phyloP scores from a whole-genome alignment of 2,329 filamentous ascomycete species.

The Aspergillus melleus region DNA sequence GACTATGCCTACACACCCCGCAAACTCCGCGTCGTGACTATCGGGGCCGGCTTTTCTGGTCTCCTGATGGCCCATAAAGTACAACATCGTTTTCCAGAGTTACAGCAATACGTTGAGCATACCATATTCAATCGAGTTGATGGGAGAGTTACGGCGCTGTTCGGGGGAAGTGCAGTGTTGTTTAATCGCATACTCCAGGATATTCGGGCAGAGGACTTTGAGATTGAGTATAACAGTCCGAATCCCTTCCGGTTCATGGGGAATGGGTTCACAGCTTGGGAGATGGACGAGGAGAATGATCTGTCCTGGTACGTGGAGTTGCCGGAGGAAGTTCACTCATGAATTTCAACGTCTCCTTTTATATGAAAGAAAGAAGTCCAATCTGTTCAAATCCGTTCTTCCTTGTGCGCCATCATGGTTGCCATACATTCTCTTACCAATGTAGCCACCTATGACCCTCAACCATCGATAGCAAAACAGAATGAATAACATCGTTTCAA shows the following conservation, averaged over 20 bases:
- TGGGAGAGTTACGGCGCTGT: constrained; percentile 49
- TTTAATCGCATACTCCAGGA: constrained; percentile 39
- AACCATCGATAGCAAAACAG: too few relatives aligned
- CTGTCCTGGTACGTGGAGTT: constrained; percentile 28
- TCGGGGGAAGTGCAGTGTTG: constrained; percentile 44
- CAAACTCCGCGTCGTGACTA: constrained; percentile 20
- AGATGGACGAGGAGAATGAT: constrained; percentile 25
- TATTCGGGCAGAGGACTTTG: constrained; percentile 51
- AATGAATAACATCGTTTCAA: too few relatives aligned
- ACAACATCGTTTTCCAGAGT: constrained; percentile 33
- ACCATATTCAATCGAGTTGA: constrained; percentile 45
- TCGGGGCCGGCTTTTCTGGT: constrained; percentile 30
- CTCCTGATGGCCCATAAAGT: constrained; percentile 44
- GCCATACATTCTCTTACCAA: too few relatives aligned
- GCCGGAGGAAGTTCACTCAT: constrained; percentile 1
- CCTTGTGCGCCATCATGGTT: too few relatives aligned
- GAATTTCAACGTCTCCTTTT: too few relatives aligned
- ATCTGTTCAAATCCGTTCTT: too few relatives aligned
- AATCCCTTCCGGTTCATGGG: constrained; percentile 53
- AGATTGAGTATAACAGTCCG: constrained; percentile 45
- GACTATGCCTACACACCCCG: constrained; percentile 25
- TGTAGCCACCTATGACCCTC: too few relatives aligned
- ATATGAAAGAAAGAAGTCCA: too few relatives aligned
- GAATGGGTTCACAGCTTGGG: constrained; percentile 46
- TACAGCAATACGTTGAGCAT: constrained; percentile 35